Evolutionary conservation across 108 stramenopile species (phyloP), one percentile per base, ranked within the genome.

Genomic region (Fragilariopsis cylindrus): DNA sequence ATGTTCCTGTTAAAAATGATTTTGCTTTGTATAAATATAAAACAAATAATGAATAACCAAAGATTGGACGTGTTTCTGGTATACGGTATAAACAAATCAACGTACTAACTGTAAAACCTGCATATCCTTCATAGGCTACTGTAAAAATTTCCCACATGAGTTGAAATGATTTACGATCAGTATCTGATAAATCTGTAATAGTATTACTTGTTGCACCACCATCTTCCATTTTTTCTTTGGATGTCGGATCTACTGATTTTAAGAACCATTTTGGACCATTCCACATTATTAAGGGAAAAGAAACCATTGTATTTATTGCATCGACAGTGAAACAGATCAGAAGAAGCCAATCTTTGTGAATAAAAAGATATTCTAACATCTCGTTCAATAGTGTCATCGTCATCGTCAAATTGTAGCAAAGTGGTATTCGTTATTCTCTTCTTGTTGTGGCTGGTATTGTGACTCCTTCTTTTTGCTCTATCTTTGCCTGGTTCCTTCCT

Each of bases 251-350:
- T 49, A 45, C 40, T 5, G 67, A 50, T 7, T 52, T 53, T 11
- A 68, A 45, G 5, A 53, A 7, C 67, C 67, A 68, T 45, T 52
- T 68, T 16, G 67, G 67, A 4, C 67, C 67, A 3, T 68, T 68
- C 50, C 50, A 53, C 3, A 68, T 40, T 16, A 68, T 53, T 16
- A 68, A 8, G 3, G 67, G 67, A 47, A 68, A 68, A 11, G 16
- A 39, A 5, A 68, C 12, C 48, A 68, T 11, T 39, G 67, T 68
- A 49, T 68, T 68, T 8, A 68, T 5, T 47, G 67, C 67, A 53
- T 68, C 67, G 50, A 68, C 67, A n/a, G 67, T n/a, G 30, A 68
- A 68, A 52, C 62, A 63, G 4, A 6, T n/a, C 39, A 63, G 42
- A 40, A 63, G 62, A 43, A 63, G 62, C 39, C 3, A 63, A 45